Evolutionary conservation across 768 basidiomycete species (phyloP).

Genomic region (Boletellus sp.): DNA sequence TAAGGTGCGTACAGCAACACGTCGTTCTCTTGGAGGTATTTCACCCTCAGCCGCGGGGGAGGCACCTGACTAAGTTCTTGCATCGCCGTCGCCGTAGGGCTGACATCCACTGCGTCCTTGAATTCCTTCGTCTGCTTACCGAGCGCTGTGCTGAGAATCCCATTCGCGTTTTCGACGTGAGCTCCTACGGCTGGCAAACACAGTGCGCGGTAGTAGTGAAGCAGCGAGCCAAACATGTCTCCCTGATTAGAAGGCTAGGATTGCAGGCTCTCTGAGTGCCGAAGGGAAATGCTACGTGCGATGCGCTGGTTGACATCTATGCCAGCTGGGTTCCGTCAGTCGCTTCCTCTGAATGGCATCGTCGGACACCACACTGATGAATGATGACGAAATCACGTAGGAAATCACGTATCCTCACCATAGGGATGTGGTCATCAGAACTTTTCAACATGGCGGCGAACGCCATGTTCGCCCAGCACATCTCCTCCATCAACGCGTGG

Average conservation of each 20-base stretch:
- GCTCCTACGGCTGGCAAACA: conserved; percentile 80
- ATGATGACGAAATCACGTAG: conserved; percentile 40
- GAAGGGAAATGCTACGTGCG: conserved; percentile 80
- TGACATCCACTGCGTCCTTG: conserved; percentile 40
- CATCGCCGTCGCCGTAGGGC: conserved; percentile 11
- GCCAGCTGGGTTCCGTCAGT: conserved; percentile 95
- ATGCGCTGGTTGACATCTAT: conserved; percentile 76
- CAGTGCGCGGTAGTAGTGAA: conserved; percentile 91
- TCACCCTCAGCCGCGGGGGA: conserved; percentile 52
- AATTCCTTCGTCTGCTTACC: conserved; percentile 52
- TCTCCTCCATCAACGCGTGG: conserved; percentile 96
- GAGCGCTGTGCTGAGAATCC: conserved; percentile 61
- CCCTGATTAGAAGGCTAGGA: conserved; percentile 80
- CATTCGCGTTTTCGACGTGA: conserved; percentile 80
- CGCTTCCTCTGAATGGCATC: not conserved
- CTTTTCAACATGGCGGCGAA: conserved; percentile 98
- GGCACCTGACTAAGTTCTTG: conserved; percentile 30
- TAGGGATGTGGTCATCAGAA: conserved; percentile 98
- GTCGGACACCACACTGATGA: not conserved
- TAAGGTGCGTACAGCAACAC: conserved; percentile 77
- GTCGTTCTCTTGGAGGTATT: conserved; percentile 67
- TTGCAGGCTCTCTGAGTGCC: conserved; percentile 90
- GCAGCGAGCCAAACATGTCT: conserved; percentile 75
- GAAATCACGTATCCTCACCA: conserved; percentile 77
- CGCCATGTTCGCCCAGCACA: conserved; percentile 98